Evolutionary conservation across 1,284 basidiomycete genomes (phyloP), one percentile per base, ranked within the genome.

Genomic region (Cryptococcus hybrid): DNA sequence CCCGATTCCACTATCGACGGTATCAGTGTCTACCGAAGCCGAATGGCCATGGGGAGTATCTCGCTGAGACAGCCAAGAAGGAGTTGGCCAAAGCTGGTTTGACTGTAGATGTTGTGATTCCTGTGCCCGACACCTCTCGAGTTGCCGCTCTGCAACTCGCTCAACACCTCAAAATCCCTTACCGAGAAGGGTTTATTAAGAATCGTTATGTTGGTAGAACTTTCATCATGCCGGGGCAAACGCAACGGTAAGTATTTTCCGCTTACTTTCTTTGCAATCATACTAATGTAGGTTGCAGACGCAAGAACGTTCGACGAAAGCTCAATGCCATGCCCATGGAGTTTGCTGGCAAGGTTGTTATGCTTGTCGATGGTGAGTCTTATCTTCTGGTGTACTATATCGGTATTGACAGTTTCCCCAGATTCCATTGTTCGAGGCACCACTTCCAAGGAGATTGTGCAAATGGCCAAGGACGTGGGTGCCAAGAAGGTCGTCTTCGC

Each of bases 311-410:
- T 12, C 83, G 96, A 58, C 84, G 89, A 65, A 99, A 99, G 79
- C 81, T 99, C 60, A 99, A 99, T 75, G 96, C 96, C 3, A 99
- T 99, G 94, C 94, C 96, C n/a, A 83, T 98, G 61, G 96, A 99
- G 79, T 99, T 99, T 73, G 84, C 83, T 12, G 86, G 83, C 69
- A 98, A 97, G 82, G 90, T 88, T 65, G 93, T 99, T 6, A 84
- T 99, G 48, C 84, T 99, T 51, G 96, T 99, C 35, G 96, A 99
- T 80, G 93, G 90, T 90, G 67, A 58, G 83, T 70, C 43, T 34
- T 12, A 50, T 55, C 24, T 15, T 51, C 53, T 12, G 56, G 51
- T 13, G 2, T 8, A 45, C 5, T 13, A 30, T 18, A 34, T 12
- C 36, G 50, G 12, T 18, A 30, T 12, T 15, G 9, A 50, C 50